phyloP scores from a whole-genome alignment of 164 flowering plant genomes.

The Saururus chinensis region DNA sequence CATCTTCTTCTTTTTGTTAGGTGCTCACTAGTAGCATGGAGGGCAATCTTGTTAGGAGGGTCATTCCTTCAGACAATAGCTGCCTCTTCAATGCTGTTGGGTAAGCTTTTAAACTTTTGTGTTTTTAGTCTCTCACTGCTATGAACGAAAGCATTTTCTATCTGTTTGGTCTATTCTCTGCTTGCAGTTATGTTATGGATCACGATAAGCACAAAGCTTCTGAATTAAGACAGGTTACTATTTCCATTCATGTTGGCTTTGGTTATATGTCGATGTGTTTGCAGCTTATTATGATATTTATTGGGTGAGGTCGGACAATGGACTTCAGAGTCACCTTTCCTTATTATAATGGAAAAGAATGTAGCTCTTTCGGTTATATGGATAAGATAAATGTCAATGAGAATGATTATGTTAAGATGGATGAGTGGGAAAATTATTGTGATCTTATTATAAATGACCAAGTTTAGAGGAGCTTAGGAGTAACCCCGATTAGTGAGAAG shows the following conservation, averaged over 20 bases:
- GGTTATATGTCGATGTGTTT: not conserved
- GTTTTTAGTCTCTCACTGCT: not conserved
- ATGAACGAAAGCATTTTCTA: not conserved
- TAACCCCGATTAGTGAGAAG: too few species aligned
- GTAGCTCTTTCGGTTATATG: too few species aligned
- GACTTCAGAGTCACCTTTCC: not conserved
- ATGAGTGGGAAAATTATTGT: too few species aligned
- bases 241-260: not conserved
- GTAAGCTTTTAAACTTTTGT: constrained; percentile 22
- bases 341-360: too few species aligned
- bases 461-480: too few species aligned
- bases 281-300: not conserved
- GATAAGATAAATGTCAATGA: too few species aligned
- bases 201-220: constrained; percentile 73
- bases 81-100: constrained; percentile 98
- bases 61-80: constrained; percentile 96
- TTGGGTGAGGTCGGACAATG: not conserved
- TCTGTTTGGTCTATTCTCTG: not conserved
- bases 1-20: not conserved
- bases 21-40: constrained; percentile 40
- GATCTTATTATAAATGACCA: too few species aligned
- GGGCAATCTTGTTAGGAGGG: constrained; percentile 69
- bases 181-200: constrained; percentile 86
- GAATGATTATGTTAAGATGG: too few species aligned
- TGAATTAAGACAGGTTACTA: constrained; percentile 77